A percentile compares a stretch with the other conserved stretches of the same genome.
phyloP scores from a whole-genome alignment of 2,329 filamentous ascomycete genomes.

The Scedosporium apiospermum region DNA sequence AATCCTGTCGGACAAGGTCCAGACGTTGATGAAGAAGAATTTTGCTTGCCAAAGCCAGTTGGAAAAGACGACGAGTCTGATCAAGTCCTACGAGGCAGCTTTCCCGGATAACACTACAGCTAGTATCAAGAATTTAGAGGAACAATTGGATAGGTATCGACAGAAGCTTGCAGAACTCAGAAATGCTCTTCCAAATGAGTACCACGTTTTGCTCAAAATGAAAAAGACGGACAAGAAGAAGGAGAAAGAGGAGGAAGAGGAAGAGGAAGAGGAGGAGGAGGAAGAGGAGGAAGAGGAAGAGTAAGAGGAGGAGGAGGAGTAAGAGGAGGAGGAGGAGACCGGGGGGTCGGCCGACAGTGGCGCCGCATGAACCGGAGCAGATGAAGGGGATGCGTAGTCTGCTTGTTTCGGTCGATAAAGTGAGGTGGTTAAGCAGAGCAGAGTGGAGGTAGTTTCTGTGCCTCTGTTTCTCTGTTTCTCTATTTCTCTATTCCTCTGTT shows the following conservation, averaged over 20 bases:
- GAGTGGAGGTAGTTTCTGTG: too few species aligned
- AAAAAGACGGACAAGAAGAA: neutral
- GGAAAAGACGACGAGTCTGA: neutral
- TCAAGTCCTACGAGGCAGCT: constrained; percentile 5
- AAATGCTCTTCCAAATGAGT: neutral
- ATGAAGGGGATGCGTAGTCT: too few species aligned
- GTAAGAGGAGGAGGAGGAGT: neutral
- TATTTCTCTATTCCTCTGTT: too few species aligned
- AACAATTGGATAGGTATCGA: neutral
- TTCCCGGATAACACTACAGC: neutral
- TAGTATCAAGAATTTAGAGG: neutral
- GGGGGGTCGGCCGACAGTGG: too few species aligned
- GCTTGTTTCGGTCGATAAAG: too few species aligned
- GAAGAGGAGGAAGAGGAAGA: neutral
- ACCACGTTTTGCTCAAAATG: neutral
- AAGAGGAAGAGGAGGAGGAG: neutral
- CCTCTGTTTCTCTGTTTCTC: too few species aligned
- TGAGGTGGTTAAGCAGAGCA: too few species aligned
- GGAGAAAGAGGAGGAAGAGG: neutral
- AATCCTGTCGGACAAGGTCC: constrained; percentile 16
- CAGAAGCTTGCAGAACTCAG: neutral
- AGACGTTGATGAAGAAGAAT: constrained; percentile 15
- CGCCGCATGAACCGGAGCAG: too few species aligned
- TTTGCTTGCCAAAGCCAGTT: constrained; percentile 3
- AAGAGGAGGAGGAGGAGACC: neutral